Base-by-base conservation (phyloP, 352 stramenopile species). In the Phytophthora melonis region DNA sequence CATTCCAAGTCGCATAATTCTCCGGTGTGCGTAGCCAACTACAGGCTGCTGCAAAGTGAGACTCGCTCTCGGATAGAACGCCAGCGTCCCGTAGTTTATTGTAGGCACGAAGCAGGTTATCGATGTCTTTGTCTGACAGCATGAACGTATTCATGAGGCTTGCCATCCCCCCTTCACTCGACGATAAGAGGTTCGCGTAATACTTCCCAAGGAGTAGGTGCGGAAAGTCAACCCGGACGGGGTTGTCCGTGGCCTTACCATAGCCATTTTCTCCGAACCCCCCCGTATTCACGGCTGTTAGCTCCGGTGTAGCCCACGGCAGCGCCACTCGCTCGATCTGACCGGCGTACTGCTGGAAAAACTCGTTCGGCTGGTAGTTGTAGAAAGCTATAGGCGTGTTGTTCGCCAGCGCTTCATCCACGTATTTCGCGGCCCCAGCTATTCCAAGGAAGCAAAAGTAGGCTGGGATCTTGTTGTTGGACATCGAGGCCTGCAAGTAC, bases 211-310 rank as follows among this genome's bases (percentile, higher is more conserved):
- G 72, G 3, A 72, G 30, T 4, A 76, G 52, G 1, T 49, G 58
- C 16, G 82, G 79, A 14, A 86, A 90, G 55, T 90, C 82, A 3
- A 82, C 72, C 1, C 59, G 27, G 4, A 90, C 75, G 0, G 72
- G 76, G 30, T 90, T 90, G 43, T 70, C 63, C 1, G 80, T 89
- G n/a, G 70, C 39, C 59, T 70, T 62, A 1, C 83, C 83, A 53
- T 82, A 84, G 0, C 84, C 82, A 50, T 86, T 69, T 58, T 91
- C 82, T 3, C 84, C 82, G 63, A 87, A 90, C 1, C 21, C 72
- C 6, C 39, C 63, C 1, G 82, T 86, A 19, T 77, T 25, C n/a
- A 80, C 5, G 7, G 52, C 53, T 3, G 68, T 71, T 9, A 41
- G 47, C 23, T 75, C 59, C 14, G 78, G 74, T 5, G 75, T 79